Conservation (phyloP, 2,329 filamentous ascomycete species). For the Apiospora phragmitis region DNA sequence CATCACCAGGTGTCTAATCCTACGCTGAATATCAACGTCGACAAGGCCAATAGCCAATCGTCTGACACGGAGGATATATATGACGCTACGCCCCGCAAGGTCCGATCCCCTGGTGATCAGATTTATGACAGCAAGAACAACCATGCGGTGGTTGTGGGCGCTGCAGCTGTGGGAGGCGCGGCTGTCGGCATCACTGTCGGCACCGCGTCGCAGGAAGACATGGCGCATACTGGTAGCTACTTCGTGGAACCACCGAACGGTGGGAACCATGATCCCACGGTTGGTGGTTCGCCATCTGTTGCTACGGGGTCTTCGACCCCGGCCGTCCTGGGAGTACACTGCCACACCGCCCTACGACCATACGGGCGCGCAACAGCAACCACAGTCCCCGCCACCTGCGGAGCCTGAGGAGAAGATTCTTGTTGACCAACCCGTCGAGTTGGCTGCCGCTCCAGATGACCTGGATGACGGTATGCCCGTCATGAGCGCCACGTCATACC, state of each 20-base stretch:
- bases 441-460: constrained; percentile 31
- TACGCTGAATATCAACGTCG: constrained; percentile 28
- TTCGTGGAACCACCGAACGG: constrained; percentile 14
- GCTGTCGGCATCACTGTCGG: constrained; percentile 13
- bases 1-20: constrained; percentile 27
- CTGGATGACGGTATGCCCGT: constrained; percentile 43
- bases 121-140: background rate
- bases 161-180: constrained; percentile 5
- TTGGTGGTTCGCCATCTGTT: background rate
- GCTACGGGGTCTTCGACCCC: background rate
- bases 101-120: background rate
- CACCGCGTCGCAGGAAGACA: background rate
- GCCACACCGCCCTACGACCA: constrained; percentile 1
- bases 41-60: constrained; percentile 24
- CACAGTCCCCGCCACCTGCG: constrained; percentile 5
- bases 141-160: constrained; percentile 12
- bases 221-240: constrained; percentile 13
- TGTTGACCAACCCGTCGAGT: constrained; percentile 30
- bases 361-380: background rate
- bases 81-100: constrained; percentile 28
- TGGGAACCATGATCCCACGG: constrained; percentile 2
- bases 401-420: constrained; percentile 40
- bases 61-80: constrained; percentile 30
- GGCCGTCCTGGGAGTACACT: background rate
- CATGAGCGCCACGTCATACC: constrained; percentile 57